A percentile compares a stretch with the other conserved stretches of the same genome.
These are phyloP conservation scores for Fraxinus excelsior DNA, from an alignment of 257 asterid species.

Conservation along the genomic window DNA sequence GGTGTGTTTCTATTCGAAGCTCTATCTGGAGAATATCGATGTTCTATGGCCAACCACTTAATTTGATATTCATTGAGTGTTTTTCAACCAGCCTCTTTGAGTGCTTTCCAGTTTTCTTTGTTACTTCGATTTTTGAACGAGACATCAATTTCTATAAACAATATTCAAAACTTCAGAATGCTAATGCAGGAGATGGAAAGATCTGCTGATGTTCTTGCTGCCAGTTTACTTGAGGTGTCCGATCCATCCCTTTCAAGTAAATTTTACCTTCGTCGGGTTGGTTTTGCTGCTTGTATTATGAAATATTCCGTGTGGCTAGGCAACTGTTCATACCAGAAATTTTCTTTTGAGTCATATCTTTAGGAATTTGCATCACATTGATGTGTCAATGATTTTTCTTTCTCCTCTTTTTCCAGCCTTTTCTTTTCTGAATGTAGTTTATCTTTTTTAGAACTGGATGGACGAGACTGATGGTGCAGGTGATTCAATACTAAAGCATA, in stretches of 20 bases:
- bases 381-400: constrained; percentile 17
- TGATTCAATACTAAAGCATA: constrained; percentile 85
- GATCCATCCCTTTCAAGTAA: constrained; percentile 83
- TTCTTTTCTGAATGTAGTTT: constrained; percentile 31
- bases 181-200: constrained; percentile 90
- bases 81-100: constrained; percentile 17
- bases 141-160: constrained; percentile 19
- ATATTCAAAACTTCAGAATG: constrained; percentile 18
- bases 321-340: constrained; percentile 18
- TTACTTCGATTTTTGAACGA: constrained; percentile 1
- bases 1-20: constrained; percentile 42
- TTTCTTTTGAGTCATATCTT: constrained; percentile 12
- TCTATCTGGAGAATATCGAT: constrained; percentile 3
- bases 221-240: constrained; percentile 94
- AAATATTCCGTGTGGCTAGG: constrained; percentile 4
- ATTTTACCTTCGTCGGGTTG: constrained; percentile 91
- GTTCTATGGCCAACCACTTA: background rate
- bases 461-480: constrained; percentile 57
- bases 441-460: constrained; percentile 70
- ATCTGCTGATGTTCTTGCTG: constrained; percentile 99
- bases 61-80: constrained; percentile 15
- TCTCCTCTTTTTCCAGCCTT: constrained; percentile 3
- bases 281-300: constrained; percentile 29
- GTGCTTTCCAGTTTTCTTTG: constrained; percentile 3
- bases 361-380: constrained; percentile 2